Conservation (phyloP, 768 basidiomycete species). For the Cystofilobasidium ferigula region DNA sequence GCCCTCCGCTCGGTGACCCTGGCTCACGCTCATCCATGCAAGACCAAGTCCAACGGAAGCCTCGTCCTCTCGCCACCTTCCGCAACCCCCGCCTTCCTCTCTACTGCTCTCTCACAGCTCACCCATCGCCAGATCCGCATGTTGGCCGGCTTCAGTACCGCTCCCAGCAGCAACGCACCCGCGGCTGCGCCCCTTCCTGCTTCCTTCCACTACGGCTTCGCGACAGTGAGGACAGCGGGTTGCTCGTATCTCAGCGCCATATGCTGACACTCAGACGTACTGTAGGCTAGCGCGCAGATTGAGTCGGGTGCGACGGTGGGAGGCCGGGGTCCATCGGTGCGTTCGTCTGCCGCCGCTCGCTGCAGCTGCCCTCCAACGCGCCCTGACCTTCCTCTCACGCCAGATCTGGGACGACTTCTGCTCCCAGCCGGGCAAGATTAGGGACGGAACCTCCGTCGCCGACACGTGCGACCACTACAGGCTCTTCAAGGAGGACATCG, state of each 20-base stretch:
- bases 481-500: constrained; percentile 48
- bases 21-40: too few species aligned
- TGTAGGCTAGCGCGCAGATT: constrained; percentile 12
- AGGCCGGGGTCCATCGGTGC: constrained; percentile 15
- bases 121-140: too few species aligned
- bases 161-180: neutral
- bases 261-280: constrained; percentile 2
- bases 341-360: neutral
- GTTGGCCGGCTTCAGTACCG: too few species aligned
- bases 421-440: constrained; percentile 54
- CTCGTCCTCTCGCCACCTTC: neutral
- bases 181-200: too few species aligned
- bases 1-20: too few species aligned
- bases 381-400: constrained; percentile 36
- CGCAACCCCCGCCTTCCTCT: constrained; percentile 4
- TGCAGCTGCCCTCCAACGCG: neutral
- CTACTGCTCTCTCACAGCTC: neutral
- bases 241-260: neutral
- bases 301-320: neutral
- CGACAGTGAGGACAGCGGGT: too few species aligned
- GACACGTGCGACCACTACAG: constrained; percentile 44
- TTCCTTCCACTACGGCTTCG: too few species aligned
- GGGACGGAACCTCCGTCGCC: constrained; percentile 45
- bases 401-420: constrained; percentile 62
- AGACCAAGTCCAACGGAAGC: neutral